Conservation (phyloP, 176 grass and related monocot genomes). For the Dactylis glomerata region DNA sequence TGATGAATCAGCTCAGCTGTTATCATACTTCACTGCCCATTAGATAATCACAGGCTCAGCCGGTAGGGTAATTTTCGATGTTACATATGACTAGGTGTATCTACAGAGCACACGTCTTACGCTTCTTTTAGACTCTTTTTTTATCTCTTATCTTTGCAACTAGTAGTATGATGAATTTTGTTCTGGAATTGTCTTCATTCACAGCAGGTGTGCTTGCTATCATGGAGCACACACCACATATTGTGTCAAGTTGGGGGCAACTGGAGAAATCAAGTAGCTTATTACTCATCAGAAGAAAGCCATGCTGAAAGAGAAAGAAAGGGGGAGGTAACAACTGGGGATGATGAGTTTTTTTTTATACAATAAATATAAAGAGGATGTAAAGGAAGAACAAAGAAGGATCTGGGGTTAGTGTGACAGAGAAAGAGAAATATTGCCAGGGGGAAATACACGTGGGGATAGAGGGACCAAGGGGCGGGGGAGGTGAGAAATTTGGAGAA, state of each 20-base stretch:
- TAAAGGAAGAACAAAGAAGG: conserved; percentile 1
- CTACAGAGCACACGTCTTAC: not conserved
- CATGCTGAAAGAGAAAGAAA: not conserved
- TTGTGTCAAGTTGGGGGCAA: not conserved
- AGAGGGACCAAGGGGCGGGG: not conserved
- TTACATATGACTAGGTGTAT: conserved; percentile 8
- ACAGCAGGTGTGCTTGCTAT: not conserved
- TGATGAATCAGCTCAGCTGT: conserved; percentile 8
- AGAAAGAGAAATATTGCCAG: not conserved
- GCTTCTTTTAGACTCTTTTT: not conserved
- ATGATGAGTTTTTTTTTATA: not conserved
- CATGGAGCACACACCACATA: not conserved
- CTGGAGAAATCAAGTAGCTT: not conserved
- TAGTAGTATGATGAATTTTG: not conserved
- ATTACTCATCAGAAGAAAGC: not conserved
- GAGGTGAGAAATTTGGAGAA: not conserved
- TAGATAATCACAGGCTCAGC: not conserved
- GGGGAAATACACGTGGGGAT: not conserved
- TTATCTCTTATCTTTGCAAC: not conserved
- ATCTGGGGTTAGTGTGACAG: conserved; percentile 12
- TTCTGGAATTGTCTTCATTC: not conserved
- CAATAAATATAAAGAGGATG: not conserved
- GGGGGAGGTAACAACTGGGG: not conserved
- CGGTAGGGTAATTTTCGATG: not conserved
- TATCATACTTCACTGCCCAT: conserved; percentile 11